These are phyloP conservation scores for Trichoderma guizhouense DNA, from an alignment of 2,329 filamentous ascomycete species.

Conservation along the genomic window DNA sequence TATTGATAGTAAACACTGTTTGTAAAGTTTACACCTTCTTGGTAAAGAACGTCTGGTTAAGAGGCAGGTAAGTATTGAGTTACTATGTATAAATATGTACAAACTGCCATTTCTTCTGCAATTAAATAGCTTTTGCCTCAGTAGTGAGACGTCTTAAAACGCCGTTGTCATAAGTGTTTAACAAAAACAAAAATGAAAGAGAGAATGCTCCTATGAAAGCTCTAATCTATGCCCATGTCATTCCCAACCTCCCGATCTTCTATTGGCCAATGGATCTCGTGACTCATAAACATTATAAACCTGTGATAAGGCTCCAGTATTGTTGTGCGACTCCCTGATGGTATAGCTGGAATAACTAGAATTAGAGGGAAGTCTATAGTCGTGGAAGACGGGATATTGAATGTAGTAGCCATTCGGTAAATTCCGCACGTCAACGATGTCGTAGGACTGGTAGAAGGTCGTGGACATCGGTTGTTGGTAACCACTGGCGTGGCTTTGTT, in stretches of 20 bases:
- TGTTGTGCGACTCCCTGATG: not conserved
- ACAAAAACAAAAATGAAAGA: not conserved
- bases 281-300: constrained; percentile 45
- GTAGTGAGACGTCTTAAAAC: not conserved
- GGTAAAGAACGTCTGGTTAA: not conserved
- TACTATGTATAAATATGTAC: not conserved
- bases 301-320: not conserved
- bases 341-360: constrained; percentile 22
- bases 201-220: not conserved
- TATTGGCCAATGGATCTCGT: constrained; percentile 33
- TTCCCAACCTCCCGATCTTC: not conserved
- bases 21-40: not conserved
- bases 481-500: not conserved
- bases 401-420: constrained; percentile 46
- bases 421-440: constrained; percentile 44
- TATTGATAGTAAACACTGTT: not conserved
- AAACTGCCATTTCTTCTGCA: not conserved
- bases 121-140: not conserved
- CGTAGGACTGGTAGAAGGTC: constrained; percentile 21
- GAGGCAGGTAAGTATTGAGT: not conserved
- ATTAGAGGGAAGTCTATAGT: constrained; percentile 26
- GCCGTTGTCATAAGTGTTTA: not conserved
- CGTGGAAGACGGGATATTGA: constrained; percentile 37
- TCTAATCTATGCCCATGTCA: not conserved
- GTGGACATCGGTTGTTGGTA: not conserved